phyloP scores from a whole-genome alignment of 441 rosid species.

The Populus hybrid region DNA sequence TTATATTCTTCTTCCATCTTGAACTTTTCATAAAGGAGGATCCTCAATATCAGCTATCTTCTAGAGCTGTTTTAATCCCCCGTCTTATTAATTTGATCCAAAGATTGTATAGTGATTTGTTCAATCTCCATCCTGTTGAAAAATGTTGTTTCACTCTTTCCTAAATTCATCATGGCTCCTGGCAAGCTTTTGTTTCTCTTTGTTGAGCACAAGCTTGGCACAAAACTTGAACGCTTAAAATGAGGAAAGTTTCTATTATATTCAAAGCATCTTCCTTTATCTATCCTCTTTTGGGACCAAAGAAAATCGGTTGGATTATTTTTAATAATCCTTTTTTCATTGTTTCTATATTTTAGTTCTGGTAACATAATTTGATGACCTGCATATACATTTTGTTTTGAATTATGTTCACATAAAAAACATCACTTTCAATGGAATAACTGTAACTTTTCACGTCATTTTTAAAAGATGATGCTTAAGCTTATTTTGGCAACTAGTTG shows the following conservation, averaged over 20 bases:
- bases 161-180: neutral
- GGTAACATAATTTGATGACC: neutral
- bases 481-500: slow-evolving; percentile 1
- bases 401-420: too few species aligned
- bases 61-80: neutral
- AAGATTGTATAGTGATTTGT: neutral
- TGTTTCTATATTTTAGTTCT: neutral
- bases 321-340: neutral
- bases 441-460: neutral
- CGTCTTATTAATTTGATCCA: neutral
- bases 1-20: neutral
- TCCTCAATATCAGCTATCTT: neutral
- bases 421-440: neutral
- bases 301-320: neutral
- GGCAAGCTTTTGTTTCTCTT: too few species aligned
- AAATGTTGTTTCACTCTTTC: neutral
- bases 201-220: too few species aligned
- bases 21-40: neutral
- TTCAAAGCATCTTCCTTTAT: neutral
- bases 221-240: too few species aligned
- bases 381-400: neutral
- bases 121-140: neutral
- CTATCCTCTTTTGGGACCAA: neutral
- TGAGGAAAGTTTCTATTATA: neutral
- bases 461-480: neutral